phyloP scores from a whole-genome alignment of 257 asterid species.

The Ilex aquifolium region DNA sequence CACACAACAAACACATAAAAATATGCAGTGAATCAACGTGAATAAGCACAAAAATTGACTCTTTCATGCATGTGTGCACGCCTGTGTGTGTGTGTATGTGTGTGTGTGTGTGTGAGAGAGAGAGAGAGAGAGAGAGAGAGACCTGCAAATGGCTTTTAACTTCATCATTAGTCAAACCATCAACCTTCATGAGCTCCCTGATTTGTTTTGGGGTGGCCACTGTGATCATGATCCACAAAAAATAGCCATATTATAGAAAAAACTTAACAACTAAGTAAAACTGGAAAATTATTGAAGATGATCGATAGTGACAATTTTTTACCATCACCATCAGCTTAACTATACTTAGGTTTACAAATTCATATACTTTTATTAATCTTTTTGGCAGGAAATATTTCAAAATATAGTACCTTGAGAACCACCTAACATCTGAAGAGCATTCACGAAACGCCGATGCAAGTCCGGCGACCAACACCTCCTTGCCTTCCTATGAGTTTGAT shows the following conservation, averaged over 20 bases:
- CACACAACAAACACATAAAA: not conserved
- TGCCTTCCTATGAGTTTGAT: constrained; percentile 77
- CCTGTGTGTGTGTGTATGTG: not conserved
- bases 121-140: too few relatives aligned
- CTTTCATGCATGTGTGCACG: constrained; percentile 20
- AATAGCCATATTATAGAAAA: not conserved
- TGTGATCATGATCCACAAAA: constrained; percentile 31
- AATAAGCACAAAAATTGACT: constrained; percentile 1
- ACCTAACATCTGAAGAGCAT: constrained; percentile 95
- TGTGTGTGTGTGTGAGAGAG: not conserved
- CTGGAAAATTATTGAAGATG: not conserved
- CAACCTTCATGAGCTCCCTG: constrained; percentile 93
- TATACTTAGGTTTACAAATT: not conserved
- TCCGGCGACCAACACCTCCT: constrained; percentile 99
- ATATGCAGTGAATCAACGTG: not conserved
- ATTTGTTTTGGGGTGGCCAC: constrained; percentile 98
- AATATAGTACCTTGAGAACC: constrained; percentile 81
- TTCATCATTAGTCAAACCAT: constrained; percentile 97
- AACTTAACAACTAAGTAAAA: not conserved
- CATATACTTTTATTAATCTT: too few relatives aligned
- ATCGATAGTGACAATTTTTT: not conserved
- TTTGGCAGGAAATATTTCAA: too few relatives aligned
- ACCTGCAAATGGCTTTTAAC: constrained; percentile 99
- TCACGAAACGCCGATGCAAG: constrained; percentile 80
- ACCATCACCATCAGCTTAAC: not conserved